phyloP scores from a whole-genome alignment of 2,329 filamentous ascomycete genomes.

The Colletotrichum incanum region DNA sequence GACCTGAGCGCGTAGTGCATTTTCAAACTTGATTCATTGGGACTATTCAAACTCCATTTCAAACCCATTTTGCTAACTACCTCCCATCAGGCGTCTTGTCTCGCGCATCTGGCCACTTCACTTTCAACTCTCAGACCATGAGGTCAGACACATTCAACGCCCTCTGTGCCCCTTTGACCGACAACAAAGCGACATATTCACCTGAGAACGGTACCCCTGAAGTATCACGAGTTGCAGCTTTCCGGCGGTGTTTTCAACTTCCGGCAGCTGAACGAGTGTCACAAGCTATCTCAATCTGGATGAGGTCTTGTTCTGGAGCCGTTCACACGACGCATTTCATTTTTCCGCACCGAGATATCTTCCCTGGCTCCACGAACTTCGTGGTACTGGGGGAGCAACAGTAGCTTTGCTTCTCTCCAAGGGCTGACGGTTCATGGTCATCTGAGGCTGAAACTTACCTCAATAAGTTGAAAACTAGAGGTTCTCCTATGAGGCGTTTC shows the following conservation, averaged over 20 bases:
- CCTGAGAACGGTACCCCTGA: background rate
- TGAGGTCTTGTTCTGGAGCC: background rate
- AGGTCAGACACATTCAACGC: background rate
- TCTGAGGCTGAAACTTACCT: background rate
- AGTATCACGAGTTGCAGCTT: background rate
- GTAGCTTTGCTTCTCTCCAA: background rate
- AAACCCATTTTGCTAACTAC: background rate
- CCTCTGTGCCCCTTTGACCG: background rate
- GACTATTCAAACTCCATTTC: background rate
- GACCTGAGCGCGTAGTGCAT: slow-evolving; percentile 71
- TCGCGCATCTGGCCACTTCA: slow-evolving; percentile 8
- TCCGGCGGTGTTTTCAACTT: background rate
- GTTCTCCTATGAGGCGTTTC: background rate
- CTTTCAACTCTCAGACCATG: slow-evolving; percentile 22
- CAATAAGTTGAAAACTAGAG: background rate
- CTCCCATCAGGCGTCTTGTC: slow-evolving; percentile 1
- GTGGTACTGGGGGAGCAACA: background rate
- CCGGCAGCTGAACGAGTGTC: no score
- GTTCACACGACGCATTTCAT: background rate
- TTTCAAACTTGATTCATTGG: slow-evolving; percentile 15
- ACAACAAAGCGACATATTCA: background rate
- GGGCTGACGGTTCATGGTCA: background rate
- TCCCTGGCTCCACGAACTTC: no score
- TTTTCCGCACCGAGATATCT: no score
- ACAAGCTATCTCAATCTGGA: background rate